Base-by-base conservation (phyloP, 257 asterid genomes). In the Nicotiana otophora region DNA sequence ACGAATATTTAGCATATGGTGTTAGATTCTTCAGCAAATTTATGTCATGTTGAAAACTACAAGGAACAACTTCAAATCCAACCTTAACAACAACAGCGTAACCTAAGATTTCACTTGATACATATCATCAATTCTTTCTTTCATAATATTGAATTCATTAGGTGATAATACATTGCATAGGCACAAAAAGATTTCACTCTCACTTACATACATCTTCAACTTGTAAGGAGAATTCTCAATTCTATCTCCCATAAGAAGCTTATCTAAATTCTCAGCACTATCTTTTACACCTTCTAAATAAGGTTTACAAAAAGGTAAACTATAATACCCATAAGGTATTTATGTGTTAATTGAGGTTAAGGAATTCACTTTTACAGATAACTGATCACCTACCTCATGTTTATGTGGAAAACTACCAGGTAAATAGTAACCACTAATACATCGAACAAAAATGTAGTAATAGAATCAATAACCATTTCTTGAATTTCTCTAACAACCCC, bases 11-110 rank as follows among this genome's bases (percentile, higher is more conserved):
- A 23, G 26, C 26, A 23, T 23, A 83, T 36, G 6, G 62, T 39
- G 60, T 55, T 23, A 28, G 17, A 55, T 78, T 78, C 81, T 19
- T 80, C 5, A 80, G 39, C 75, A 66, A 23, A 51, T 76, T 70
- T 17, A 39, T 1, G 58, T 81, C 65, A 46, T 84, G 87, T 53
- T 76, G 87, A 53, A 84, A 77, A 36, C 84, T 81, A 12, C 87
- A 81, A 5, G 81, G 82, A 1, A 84, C 84, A 28, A 84, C 84
- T 69, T 84, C 87, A 74, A 84, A 84, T 54, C 87, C 87, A 65
- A 81, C 84, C 82, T 75, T 81, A 58, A 84, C 58, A 28, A 84
- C 84, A 31, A 84, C 84, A 11, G 84, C 84, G 48, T 81, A 84
- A 53, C 62, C 84, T 64, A 39, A 84, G n/a, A n/a, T n/a, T n/a